Evolutionary conservation across 345 rosid species (phyloP).

Genomic region (Kandelia obovata): DNA sequence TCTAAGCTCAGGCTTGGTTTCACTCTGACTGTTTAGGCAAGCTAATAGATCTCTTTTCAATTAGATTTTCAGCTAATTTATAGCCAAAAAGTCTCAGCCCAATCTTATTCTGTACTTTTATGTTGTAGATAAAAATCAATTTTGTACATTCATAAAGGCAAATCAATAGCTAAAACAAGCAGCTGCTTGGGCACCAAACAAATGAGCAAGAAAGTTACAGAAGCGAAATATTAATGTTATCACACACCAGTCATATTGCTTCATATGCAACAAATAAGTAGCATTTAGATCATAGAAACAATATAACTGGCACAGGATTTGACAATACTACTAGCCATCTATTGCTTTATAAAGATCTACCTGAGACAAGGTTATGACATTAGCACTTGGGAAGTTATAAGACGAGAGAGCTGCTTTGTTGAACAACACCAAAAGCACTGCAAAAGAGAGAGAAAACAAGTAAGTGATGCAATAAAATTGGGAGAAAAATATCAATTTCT

Average conservation of each 20-base stretch:
- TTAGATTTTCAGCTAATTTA: neutral
- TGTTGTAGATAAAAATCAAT: neutral
- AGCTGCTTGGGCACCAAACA: neutral
- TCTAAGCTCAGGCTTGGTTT: neutral
- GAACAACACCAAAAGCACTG: conserved; percentile 90
- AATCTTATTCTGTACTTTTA: neutral
- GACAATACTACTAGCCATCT: neutral
- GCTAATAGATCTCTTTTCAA: neutral
- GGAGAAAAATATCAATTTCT: too few relatives aligned
- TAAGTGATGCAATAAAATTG: neutral
- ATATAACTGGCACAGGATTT: neutral
- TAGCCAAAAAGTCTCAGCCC: neutral
- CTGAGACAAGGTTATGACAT: conserved; percentile 89
- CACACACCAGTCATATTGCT: neutral
- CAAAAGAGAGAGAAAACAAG: conserved; percentile 9
- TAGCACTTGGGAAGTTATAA: conserved; percentile 77
- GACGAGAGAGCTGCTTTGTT: conserved; percentile 99
- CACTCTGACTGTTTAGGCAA: neutral
- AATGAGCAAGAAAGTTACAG: neutral
- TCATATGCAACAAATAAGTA: neutral
- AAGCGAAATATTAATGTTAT: neutral
- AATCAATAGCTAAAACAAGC: neutral
- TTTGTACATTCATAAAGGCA: neutral
- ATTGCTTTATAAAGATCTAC: conserved; percentile 27
- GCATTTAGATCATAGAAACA: neutral